These are phyloP conservation scores for Globisporangium paddicum DNA, from an alignment of 352 stramenopile species.

Conservation along the genomic window DNA sequence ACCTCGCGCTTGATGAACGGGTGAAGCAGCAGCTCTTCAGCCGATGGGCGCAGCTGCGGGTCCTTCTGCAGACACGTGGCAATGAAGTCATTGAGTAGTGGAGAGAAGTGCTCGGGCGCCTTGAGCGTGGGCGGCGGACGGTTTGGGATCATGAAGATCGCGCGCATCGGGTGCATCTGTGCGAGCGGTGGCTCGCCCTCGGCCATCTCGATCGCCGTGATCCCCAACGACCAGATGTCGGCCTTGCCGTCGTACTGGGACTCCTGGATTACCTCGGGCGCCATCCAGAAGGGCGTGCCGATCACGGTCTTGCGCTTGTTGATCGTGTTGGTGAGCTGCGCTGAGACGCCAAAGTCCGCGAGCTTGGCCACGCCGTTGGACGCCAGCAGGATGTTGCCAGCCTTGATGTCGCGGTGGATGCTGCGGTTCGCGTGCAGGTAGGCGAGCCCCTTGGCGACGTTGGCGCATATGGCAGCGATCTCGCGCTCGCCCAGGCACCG, in stretches of 20 bases:
- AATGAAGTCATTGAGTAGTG: constrained; percentile 57
- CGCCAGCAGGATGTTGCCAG: constrained; percentile 80
- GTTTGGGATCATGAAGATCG: constrained; percentile 78
- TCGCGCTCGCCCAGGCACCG: constrained; percentile 53
- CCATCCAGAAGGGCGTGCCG: constrained; percentile 91
- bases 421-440: constrained; percentile 78
- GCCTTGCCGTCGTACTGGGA: constrained; percentile 81
- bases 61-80: constrained; percentile 66
- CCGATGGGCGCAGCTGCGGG: constrained; percentile 35
- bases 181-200: constrained; percentile 81
- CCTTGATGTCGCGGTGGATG: constrained; percentile 89
- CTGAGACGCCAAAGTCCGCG: constrained; percentile 89
- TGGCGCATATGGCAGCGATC: constrained; percentile 70
- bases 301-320: constrained; percentile 90
- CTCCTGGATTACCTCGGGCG: constrained; percentile 88
- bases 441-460: constrained; percentile 58
- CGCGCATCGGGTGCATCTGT: constrained; percentile 86
- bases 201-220: constrained; percentile 89
- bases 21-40: constrained; percentile 46
- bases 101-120: constrained; percentile 33
- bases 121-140: constrained; percentile 50
- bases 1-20: constrained; percentile 61
- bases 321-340: constrained; percentile 86
- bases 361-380: constrained; percentile 71
- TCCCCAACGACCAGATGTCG: constrained; percentile 82